A percentile compares a stretch with the other conserved stretches of the same genome.
Evolutionary conservation across 208 protist species (phyloP).

Genomic region (Angomonas ambiguus): DNA sequence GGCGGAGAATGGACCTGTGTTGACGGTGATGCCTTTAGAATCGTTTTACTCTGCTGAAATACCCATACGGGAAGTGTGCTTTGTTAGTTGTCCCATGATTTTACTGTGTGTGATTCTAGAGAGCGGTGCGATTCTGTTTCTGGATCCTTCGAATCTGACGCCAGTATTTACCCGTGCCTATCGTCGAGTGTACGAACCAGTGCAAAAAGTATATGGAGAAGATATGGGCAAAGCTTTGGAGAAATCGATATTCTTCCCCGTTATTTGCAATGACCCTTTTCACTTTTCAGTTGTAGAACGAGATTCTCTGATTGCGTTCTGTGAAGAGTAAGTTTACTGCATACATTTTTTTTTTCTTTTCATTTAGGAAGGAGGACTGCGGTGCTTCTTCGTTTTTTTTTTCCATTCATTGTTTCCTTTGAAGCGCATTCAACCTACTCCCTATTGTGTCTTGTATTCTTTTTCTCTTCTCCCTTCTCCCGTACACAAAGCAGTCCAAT

Average conservation of each 20-base stretch:
- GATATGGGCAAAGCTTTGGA: neutral
- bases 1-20: constrained; percentile 5
- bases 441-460: neutral
- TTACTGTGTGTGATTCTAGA: constrained; percentile 51
- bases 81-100: constrained; percentile 49
- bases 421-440: neutral
- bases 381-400: neutral
- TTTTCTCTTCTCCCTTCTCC: neutral
- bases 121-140: constrained; percentile 60
- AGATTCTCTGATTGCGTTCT: constrained; percentile 37
- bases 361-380: no score
- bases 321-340: neutral
- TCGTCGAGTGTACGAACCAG: constrained; percentile 21
- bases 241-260: constrained; percentile 23
- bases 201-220: constrained; percentile 16
- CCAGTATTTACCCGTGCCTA: constrained; percentile 31
- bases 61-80: constrained; percentile 34
- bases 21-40: constrained; percentile 17
- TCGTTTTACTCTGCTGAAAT: constrained; percentile 62
- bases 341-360: no score
- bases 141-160: constrained; percentile 61
- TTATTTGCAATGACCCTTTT: constrained; percentile 24
- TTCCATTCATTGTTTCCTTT: neutral
- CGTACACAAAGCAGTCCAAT: neutral
- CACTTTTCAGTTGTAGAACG: constrained; percentile 38